phyloP scores from a whole-genome alignment of 495 filamentous ascomycete species.

The Hyphodiscus hymeniophilus region DNA sequence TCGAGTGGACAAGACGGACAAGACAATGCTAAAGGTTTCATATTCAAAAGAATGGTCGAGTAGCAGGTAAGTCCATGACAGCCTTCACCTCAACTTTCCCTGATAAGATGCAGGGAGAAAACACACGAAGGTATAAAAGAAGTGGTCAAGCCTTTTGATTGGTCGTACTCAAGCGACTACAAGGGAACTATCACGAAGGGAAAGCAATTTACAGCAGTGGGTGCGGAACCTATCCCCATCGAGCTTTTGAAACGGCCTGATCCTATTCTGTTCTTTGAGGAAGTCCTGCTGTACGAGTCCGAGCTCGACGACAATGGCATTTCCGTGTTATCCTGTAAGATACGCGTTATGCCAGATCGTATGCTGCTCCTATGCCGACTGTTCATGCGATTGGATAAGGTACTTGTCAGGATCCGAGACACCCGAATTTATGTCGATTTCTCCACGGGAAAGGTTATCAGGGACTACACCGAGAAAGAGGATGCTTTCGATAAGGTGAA shows the following conservation, averaged over 20 bases:
- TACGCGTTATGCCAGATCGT: constrained; percentile 82
- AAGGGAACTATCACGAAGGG: constrained; percentile 48
- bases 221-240: constrained; percentile 60
- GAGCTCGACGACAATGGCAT: constrained; percentile 98
- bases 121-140: constrained; percentile 85
- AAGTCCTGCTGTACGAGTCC: constrained; percentile 92
- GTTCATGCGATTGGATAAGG: constrained; percentile 88
- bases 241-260: constrained; percentile 77
- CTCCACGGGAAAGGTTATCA: constrained; percentile 64
- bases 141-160: constrained; percentile 92
- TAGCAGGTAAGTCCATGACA: constrained; percentile 44
- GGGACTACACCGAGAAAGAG: constrained; percentile 84
- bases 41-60: constrained; percentile 87
- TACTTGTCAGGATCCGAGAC: constrained; percentile 78
- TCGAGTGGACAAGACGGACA: constrained; percentile 86
- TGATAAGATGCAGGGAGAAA: constrained; percentile 51
- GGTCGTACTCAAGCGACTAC: constrained; percentile 90
- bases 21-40: constrained; percentile 80
- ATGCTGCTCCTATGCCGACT: constrained; percentile 80
- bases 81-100: constrained; percentile 7
- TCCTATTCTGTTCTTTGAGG: constrained; percentile 91
- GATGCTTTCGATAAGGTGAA: constrained; percentile 68
- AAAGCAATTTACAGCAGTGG: constrained; percentile 12
- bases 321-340: constrained; percentile 74
- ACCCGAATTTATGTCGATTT: constrained; percentile 93